Percentiles rank a stretch among this genome's conserved stretches.
phyloP scores from a whole-genome alignment of 225 moss, liverwort and hornwort genomes.

The Takakia lepidozioides region DNA sequence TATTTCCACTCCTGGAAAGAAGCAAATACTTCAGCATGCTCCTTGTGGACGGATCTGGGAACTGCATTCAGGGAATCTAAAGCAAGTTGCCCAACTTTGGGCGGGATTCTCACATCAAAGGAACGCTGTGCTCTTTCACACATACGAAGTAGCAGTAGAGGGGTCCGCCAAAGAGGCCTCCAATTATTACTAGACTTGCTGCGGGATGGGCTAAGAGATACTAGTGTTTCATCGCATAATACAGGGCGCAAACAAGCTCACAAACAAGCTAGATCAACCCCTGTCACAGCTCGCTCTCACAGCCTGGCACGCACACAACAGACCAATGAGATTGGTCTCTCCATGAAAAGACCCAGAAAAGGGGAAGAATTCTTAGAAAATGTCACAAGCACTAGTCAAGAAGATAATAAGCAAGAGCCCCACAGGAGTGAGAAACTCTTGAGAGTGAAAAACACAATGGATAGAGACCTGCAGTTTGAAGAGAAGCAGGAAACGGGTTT shows the following conservation, averaged over 20 bases:
- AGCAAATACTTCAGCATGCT: not conserved
- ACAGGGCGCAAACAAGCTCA: not conserved
- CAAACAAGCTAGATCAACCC: constrained; percentile 11
- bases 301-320: not conserved
- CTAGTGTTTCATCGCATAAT: constrained; percentile 1
- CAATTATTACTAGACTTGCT: constrained; percentile 34
- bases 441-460: too few relatives aligned
- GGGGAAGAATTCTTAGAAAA: constrained; percentile 4
- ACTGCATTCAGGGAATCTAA: constrained; percentile 31
- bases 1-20: constrained; percentile 25
- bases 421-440: too few relatives aligned
- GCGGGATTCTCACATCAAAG: constrained; percentile 27
- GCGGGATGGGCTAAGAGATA: constrained; percentile 3
- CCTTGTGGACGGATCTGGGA: constrained; percentile 13
- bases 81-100: not conserved
- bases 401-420: too few relatives aligned
- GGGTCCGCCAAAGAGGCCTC: constrained; percentile 39
- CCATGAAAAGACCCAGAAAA: too few relatives aligned
- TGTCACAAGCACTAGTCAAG: too few relatives aligned
- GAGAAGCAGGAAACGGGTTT: constrained; percentile 14
- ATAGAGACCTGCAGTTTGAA: too few relatives aligned
- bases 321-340: too few relatives aligned
- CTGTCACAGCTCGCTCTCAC: constrained; percentile 7
- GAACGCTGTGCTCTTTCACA: constrained; percentile 52
- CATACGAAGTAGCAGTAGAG: constrained; percentile 24